Percentiles rank a stretch among this genome's conserved stretches.
Evolutionary conservation across 257 asterid genomes (phyloP).

Genomic region (Euphrasia confusa): DNA sequence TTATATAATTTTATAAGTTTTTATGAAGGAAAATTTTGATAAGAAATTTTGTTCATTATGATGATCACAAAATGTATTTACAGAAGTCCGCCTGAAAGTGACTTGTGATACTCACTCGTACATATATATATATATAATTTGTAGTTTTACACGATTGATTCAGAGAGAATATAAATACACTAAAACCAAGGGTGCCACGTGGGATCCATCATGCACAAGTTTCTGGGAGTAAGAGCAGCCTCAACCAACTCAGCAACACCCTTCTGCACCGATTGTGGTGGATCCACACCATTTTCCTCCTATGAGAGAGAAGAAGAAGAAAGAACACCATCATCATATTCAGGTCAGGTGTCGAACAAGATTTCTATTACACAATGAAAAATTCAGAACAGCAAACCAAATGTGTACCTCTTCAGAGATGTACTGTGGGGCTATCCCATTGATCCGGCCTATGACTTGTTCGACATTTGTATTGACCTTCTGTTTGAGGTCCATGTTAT

Average conservation of each 20-base stretch:
- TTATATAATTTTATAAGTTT: no score
- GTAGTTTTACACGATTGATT: background rate
- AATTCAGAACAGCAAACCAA: background rate
- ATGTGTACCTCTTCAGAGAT: slow-evolving; percentile 79
- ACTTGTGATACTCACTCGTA: no score
- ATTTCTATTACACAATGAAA: background rate
- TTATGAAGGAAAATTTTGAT: no score
- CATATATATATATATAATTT: background rate
- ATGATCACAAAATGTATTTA: no score
- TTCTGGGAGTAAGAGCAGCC: slow-evolving; percentile 87
- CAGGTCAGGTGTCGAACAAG: background rate
- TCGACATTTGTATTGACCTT: slow-evolving; percentile 81
- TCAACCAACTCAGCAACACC: slow-evolving; percentile 93
- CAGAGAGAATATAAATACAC: slow-evolving; percentile 2
- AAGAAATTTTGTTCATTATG: no score
- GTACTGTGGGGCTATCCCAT: slow-evolving; percentile 78
- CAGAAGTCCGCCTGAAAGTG: no score
- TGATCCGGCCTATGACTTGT: slow-evolving; percentile 73
- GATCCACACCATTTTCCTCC: slow-evolving; percentile 90
- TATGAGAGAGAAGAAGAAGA: slow-evolving; percentile 14
- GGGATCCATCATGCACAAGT: slow-evolving; percentile 99
- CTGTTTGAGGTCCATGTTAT: slow-evolving; percentile 75
- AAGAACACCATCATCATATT: background rate
- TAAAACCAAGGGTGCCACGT: slow-evolving; percentile 99
- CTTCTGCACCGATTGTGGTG: slow-evolving; percentile 95